Evolutionary conservation across 306 rosid genomes (phyloP).

Genomic region (Lotus japonicus): DNA sequence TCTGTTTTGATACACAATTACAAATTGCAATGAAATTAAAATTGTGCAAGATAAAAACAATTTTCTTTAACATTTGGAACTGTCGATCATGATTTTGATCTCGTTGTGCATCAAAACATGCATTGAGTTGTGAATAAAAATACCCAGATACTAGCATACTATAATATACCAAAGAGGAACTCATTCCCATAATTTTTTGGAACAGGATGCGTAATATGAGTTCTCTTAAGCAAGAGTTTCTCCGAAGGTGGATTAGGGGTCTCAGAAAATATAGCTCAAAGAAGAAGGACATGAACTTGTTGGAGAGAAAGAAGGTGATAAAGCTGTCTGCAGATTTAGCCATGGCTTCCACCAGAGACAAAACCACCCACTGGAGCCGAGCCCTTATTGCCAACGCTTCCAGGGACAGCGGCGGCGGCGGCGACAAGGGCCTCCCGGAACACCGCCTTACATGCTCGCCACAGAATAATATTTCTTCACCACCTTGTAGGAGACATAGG

Average conservation of each 20-base stretch:
- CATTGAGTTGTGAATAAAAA: too few relatives aligned
- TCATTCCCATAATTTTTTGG: too few relatives aligned
- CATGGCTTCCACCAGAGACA: conserved; percentile 63
- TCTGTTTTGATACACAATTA: too few relatives aligned
- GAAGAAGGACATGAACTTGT: conserved; percentile 39
- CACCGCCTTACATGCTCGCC: too few relatives aligned
- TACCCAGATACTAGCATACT: too few relatives aligned
- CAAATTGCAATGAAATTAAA: too few relatives aligned
- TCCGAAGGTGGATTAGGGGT: conserved; percentile 59
- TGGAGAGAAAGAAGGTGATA: conserved; percentile 68
- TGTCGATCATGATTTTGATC: too few relatives aligned
- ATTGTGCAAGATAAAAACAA: too few relatives aligned
- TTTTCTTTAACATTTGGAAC: too few relatives aligned
- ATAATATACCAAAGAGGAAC: too few relatives aligned
- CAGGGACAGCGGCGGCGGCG: background rate
- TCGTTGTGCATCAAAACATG: too few relatives aligned
- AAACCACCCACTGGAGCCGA: conserved; percentile 57
- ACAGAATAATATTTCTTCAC: background rate
- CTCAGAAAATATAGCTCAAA: conserved; percentile 40
- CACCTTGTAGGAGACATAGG: conserved; percentile 1
- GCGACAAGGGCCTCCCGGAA: too few relatives aligned
- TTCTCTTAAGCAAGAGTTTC: conserved; percentile 54
- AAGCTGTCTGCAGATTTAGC: conserved; percentile 73
- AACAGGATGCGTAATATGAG: conserved; percentile 40
- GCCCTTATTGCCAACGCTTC: conserved; percentile 45